These are phyloP conservation scores for Trichomonascus vanleenenianus DNA, from an alignment of 805 yeast genomes.

Conservation along the genomic window DNA sequence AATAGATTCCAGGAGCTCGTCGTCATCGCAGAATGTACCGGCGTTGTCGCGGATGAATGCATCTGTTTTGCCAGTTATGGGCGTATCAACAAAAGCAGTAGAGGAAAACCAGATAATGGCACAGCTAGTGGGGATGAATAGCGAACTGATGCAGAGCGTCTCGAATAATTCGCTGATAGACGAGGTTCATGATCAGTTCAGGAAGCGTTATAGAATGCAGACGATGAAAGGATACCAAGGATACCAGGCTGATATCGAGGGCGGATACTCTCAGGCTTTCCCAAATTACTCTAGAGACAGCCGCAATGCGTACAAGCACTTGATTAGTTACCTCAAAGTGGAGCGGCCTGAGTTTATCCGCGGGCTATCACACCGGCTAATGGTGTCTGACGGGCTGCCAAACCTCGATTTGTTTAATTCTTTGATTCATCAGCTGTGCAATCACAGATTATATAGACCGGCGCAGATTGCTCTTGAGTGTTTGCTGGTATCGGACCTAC, in stretches of 20 bases:
- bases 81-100: no score
- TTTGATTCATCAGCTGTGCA: conserved; percentile 19
- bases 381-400: conserved; percentile 18
- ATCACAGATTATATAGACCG: conserved; percentile 15
- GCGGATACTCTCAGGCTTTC: not conserved
- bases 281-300: conserved; percentile 3
- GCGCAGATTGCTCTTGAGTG: conserved; percentile 24
- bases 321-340: conserved; percentile 6
- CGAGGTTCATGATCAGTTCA: conserved; percentile 6
- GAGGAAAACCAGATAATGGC: not conserved
- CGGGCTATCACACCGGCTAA: conserved; percentile 18
- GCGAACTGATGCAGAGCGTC: conserved; percentile 2
- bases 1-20: not conserved
- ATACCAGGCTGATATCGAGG: conserved; percentile 5
- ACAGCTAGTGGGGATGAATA: conserved; percentile 1
- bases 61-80: no score
- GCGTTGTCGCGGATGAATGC: not conserved
- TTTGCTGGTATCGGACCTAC: conserved; percentile 17
- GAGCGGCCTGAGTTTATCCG: conserved; percentile 9
- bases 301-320: conserved; percentile 2
- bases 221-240: not conserved
- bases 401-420: conserved; percentile 19
- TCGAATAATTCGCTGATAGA: not conserved
- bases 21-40: not conserved
- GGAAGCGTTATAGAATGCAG: not conserved